phyloP scores from a whole-genome alignment of 2,329 filamentous ascomycete species.

The Pseudopyricularia cyperi region DNA sequence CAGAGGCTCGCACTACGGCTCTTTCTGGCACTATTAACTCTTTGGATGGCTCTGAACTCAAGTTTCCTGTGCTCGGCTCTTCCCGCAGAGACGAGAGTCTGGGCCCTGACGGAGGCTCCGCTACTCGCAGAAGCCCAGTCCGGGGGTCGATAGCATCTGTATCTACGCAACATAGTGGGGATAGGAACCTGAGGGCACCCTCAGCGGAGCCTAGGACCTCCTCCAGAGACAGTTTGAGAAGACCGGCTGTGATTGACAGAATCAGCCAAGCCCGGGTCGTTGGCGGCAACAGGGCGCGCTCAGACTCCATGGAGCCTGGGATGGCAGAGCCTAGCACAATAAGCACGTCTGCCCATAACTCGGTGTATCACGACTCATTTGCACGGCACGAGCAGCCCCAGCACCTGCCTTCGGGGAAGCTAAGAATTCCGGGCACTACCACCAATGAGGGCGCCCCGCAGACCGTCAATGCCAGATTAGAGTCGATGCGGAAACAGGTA shows the following conservation, averaged over 20 bases:
- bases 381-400: constrained; percentile 30
- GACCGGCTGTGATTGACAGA: constrained; percentile 41
- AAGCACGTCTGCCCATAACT: constrained; percentile 45
- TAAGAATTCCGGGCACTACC: constrained; percentile 43
- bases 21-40: constrained; percentile 1
- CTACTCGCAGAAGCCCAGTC: constrained; percentile 28
- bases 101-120: constrained; percentile 30
- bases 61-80: constrained; percentile 13
- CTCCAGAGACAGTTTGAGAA: constrained; percentile 23
- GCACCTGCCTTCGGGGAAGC: constrained; percentile 29
- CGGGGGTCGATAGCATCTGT: constrained; percentile 15
- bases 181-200: constrained; percentile 7
- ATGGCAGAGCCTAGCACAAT: constrained; percentile 43
- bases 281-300: constrained; percentile 33
- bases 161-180: neutral
- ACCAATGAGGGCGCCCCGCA: constrained; percentile 43
- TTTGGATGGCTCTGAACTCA: constrained; percentile 13
- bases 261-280: constrained; percentile 34
- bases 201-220: constrained; percentile 14
- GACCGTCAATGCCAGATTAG: constrained; percentile 45
- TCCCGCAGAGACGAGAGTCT: constrained; percentile 28
- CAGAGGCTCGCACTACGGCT: constrained; percentile 15
- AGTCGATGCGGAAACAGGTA: constrained; percentile 72
- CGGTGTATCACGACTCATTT: constrained; percentile 44
- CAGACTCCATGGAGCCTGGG: constrained; percentile 45